Percentiles rank a stretch among this genome's conserved stretches.
These are phyloP conservation scores for Auricularia auricula-judae DNA, from an alignment of 768 basidiomycete genomes.

Conservation along the genomic window DNA sequence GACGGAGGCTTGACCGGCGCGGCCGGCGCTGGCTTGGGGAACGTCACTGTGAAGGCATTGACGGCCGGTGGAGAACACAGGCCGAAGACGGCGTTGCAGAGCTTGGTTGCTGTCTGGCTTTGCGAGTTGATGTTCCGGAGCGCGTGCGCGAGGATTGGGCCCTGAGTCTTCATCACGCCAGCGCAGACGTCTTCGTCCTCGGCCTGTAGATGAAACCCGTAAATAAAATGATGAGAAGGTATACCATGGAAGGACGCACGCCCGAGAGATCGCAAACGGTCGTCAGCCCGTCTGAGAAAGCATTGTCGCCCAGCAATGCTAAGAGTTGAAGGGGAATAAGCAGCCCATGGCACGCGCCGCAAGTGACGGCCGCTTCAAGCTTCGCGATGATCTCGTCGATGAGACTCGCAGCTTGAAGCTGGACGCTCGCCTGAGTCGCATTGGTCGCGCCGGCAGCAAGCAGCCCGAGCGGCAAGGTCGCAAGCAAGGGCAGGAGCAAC, in stretches of 20 bases:
- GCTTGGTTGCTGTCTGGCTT: slow-evolving; percentile 38
- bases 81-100: slow-evolving; percentile 45
- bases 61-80: slow-evolving; percentile 41
- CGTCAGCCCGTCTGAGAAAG: slow-evolving; percentile 32
- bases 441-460: too few relatives aligned
- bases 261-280: slow-evolving; percentile 35
- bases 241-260: slow-evolving; percentile 10
- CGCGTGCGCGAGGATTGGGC: slow-evolving; percentile 46
- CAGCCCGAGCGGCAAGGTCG: too few relatives aligned
- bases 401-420: neutral
- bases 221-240: neutral
- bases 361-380: slow-evolving; percentile 35
- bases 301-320: slow-evolving; percentile 36
- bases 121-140: slow-evolving; percentile 36
- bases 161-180: slow-evolving; percentile 39
- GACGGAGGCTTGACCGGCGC: slow-evolving; percentile 25
- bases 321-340: slow-evolving; percentile 35
- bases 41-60: slow-evolving; percentile 30
- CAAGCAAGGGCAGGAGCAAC: too few relatives aligned
- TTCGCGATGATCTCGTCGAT: slow-evolving; percentile 27
- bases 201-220: slow-evolving; percentile 20
- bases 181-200: slow-evolving; percentile 49
- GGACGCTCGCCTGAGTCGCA: too few relatives aligned
- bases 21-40: slow-evolving; percentile 28
- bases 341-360: slow-evolving; percentile 40